phyloP scores from a whole-genome alignment of 495 filamentous ascomycete genomes.

The Annulohypoxylon moriforme region DNA sequence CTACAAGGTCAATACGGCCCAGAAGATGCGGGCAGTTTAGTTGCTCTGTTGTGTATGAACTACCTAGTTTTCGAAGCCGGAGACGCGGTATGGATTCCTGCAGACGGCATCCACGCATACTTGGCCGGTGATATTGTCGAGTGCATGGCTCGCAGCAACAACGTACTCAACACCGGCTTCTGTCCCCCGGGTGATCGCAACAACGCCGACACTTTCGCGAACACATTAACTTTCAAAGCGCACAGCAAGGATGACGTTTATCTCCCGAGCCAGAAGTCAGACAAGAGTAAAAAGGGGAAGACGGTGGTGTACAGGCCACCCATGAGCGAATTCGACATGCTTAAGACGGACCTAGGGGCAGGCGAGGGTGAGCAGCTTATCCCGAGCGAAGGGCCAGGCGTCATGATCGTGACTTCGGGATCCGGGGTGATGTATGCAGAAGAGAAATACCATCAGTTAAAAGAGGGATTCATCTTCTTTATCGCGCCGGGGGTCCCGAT shows the following conservation, averaged over 20 bases:
- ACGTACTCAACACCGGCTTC: slow-evolving; percentile 81
- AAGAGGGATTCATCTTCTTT: slow-evolving; percentile 76
- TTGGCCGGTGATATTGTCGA: slow-evolving; percentile 83
- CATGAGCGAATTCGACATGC: slow-evolving; percentile 77
- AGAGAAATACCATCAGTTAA: slow-evolving; percentile 63
- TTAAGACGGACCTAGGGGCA: slow-evolving; percentile 66
- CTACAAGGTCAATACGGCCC: slow-evolving; percentile 72
- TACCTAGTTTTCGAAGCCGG: slow-evolving; percentile 73
- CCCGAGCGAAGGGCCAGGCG: slow-evolving; percentile 69
- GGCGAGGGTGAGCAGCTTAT: slow-evolving; percentile 69
- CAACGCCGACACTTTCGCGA: slow-evolving; percentile 69
- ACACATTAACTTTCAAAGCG: slow-evolving; percentile 70
- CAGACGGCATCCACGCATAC: slow-evolving; percentile 83
- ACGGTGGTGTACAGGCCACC: slow-evolving; percentile 74
- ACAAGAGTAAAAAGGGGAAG: slow-evolving; percentile 66
- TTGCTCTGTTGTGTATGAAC: slow-evolving; percentile 79
- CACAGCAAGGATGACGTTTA: slow-evolving; percentile 66
- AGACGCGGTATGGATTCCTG: slow-evolving; percentile 78
- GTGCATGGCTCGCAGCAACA: slow-evolving; percentile 86
- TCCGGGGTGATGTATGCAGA: slow-evolving; percentile 67
- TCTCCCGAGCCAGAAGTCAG: slow-evolving; percentile 60
- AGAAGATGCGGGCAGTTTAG: slow-evolving; percentile 69
- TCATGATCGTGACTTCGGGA: slow-evolving; percentile 73
- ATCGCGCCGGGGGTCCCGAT: slow-evolving; percentile 69
- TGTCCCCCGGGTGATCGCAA: slow-evolving; percentile 73